These are phyloP conservation scores for Diutina rugosa DNA, from an alignment of 1,139 yeast genomes.

Conservation along the genomic window DNA sequence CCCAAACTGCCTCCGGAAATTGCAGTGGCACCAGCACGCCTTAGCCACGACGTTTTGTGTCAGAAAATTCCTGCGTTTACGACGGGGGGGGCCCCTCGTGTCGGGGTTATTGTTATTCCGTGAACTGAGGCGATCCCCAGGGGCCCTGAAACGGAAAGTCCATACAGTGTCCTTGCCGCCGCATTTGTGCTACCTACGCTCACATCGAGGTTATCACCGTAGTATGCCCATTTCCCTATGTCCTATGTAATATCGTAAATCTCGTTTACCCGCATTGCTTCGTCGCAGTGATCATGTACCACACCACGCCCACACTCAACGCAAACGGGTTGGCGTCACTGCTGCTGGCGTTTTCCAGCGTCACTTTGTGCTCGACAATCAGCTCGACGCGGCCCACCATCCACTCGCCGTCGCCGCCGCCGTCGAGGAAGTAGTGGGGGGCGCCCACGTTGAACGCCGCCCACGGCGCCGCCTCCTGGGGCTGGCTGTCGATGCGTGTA, in stretches of 20 bases:
- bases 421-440: slow-evolving; percentile 56
- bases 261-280: background rate
- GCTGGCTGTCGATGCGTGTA: slow-evolving; percentile 29
- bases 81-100: background rate
- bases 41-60: background rate
- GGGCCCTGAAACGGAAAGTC: background rate
- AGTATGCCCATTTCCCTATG: background rate
- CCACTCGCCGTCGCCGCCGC: slow-evolving; percentile 39
- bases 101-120: background rate
- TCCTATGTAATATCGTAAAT: background rate
- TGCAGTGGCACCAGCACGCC: background rate
- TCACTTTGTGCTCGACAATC: slow-evolving; percentile 35
- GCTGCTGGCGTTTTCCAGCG: slow-evolving; percentile 19
- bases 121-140: background rate
- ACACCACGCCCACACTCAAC: slow-evolving; percentile 31
- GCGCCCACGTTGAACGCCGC: slow-evolving; percentile 78
- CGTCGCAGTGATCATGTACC: slow-evolving; percentile 14
- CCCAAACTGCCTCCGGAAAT: background rate
- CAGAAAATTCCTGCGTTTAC: background rate
- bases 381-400: slow-evolving; percentile 48
- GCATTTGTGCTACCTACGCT: background rate
- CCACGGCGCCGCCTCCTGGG: slow-evolving; percentile 45
- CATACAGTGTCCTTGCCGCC: background rate
- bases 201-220: too few species aligned
- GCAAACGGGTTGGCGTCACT: slow-evolving; percentile 32